Evolutionary conservation across 2,329 filamentous ascomycete genomes (phyloP).

Genomic region (Fusarium newnesense): DNA sequence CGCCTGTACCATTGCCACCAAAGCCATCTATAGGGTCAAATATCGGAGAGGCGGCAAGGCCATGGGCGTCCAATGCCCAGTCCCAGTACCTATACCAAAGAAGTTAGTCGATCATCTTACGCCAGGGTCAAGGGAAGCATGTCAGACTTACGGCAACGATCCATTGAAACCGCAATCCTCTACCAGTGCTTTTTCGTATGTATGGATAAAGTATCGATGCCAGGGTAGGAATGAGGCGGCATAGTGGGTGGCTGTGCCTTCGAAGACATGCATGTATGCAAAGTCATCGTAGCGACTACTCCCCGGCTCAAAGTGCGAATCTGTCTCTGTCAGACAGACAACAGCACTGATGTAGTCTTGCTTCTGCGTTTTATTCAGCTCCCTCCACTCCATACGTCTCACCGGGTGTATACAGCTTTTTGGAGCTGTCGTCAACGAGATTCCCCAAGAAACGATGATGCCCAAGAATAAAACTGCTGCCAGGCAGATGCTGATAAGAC

Average conservation of each 20-base stretch:
- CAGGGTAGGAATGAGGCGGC: background rate
- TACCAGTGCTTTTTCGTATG: background rate
- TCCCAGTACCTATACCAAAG: background rate
- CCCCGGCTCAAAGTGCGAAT: background rate
- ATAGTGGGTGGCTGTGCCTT: background rate
- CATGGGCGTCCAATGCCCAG: background rate
- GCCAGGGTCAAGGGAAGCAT: rapidly evolving
- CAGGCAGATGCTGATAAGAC: background rate
- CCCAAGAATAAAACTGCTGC: background rate
- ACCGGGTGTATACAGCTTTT: background rate
- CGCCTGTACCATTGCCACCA: background rate
- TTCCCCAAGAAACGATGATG: background rate
- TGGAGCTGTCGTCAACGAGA: background rate
- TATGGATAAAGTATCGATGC: background rate
- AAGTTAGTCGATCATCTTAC: background rate
- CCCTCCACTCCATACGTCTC: background rate
- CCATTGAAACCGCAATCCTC: background rate
- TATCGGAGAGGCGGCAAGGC: background rate
- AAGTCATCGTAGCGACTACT: background rate
- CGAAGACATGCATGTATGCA: background rate
- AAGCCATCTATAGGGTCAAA: background rate
- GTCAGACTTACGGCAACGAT: background rate
- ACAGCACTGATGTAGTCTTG: background rate
- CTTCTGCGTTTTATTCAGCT: background rate
- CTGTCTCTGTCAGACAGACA: background rate